These are phyloP conservation scores for Pulveroboletus sp. DNA, from an alignment of 768 basidiomycete genomes.

Conservation along the genomic window DNA sequence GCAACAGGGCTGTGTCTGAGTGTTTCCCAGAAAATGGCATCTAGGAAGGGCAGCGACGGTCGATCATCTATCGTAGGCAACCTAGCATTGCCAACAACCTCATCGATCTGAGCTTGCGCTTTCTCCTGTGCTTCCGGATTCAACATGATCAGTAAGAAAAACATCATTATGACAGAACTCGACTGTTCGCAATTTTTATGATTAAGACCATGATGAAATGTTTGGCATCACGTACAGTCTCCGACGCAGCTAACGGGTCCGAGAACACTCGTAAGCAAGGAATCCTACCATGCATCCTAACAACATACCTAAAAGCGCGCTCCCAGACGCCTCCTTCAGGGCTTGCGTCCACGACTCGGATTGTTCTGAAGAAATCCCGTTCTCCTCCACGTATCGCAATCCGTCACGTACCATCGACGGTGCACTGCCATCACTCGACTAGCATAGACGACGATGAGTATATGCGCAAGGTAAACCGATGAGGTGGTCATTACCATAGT, in stretches of 20 bases:
- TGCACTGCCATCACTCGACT: neutral
- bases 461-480: neutral
- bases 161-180: neutral
- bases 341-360: neutral
- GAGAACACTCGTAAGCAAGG: too few relatives aligned
- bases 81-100: conserved; percentile 1
- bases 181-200: conserved; percentile 2
- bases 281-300: neutral
- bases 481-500: neutral
- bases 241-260: conserved; percentile 1
- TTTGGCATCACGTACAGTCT: conserved; percentile 1
- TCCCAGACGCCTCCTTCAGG: conserved; percentile 3
- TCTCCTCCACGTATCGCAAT: neutral
- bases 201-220: neutral
- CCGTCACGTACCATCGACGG: conserved; percentile 6
- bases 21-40: conserved; percentile 7
- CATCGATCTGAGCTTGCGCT: conserved; percentile 8
- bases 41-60: conserved; percentile 4
- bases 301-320: conserved; percentile 3
- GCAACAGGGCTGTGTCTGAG: neutral
- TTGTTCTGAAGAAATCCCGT: neutral
- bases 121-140: too few relatives aligned
- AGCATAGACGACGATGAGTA: neutral
- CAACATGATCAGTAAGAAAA: conserved; percentile 14
- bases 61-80: conserved; percentile 6